Percentiles rank a stretch among this genome's conserved stretches.
phyloP scores from a whole-genome alignment of 2,329 filamentous ascomycete species.

The Camptophora hylomeconis region DNA sequence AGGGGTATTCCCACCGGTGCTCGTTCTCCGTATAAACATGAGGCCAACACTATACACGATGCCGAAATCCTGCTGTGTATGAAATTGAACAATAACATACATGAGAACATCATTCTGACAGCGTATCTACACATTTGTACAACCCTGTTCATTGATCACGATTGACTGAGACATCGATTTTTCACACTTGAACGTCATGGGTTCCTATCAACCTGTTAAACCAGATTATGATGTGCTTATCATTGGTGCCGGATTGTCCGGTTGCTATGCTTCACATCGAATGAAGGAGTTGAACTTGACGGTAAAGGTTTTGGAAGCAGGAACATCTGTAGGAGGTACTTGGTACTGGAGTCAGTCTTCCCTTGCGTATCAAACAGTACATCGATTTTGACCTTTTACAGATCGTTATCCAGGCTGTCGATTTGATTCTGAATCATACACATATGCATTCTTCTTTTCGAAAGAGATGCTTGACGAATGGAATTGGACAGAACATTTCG shows the following conservation, averaged over 20 bases:
- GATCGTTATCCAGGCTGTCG: conserved; percentile 43
- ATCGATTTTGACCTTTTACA: neutral
- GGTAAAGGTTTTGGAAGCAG: conserved; percentile 24
- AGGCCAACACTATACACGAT: too few species aligned
- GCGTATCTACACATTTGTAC: too few species aligned
- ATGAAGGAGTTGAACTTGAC: conserved; percentile 17
- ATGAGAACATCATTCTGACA: too few species aligned
- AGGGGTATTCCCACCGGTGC: too few species aligned
- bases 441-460: conserved; percentile 41
- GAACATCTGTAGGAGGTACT: conserved; percentile 19
- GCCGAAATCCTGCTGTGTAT: too few species aligned
- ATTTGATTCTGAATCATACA: conserved; percentile 41
- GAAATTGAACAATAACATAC: too few species aligned
- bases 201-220: too few species aligned
- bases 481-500: conserved; percentile 31
- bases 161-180: too few species aligned
- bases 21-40: too few species aligned
- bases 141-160: too few species aligned
- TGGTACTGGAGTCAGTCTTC: conserved; percentile 34
- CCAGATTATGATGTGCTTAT: conserved; percentile 10
- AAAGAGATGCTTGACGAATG: conserved; percentile 25
- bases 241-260: conserved; percentile 12
- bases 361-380: neutral
- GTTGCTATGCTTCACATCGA: conserved; percentile 17
- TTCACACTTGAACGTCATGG: too few species aligned